Evolutionary conservation across 2,329 filamentous ascomycete species (phyloP), one percentile per base, ranked within the genome.

Genomic region (Elsinoe batatas): DNA sequence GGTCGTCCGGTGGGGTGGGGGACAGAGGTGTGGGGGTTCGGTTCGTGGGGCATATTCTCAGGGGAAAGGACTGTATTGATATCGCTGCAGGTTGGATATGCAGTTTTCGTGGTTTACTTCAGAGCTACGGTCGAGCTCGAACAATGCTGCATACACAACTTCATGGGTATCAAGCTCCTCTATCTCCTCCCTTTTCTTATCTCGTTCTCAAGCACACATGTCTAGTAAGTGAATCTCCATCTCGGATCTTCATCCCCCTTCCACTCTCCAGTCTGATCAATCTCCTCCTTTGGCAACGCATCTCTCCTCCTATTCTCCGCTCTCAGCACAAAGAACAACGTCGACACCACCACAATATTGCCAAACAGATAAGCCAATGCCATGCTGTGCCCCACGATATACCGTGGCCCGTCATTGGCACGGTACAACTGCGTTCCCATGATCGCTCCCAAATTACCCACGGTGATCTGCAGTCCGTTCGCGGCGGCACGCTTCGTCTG

Each of bases 361-460:
- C 73, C 76, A 1, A 78, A 63, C 2, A 87, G 68, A 64, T 88
- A 88, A 0, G 73, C 83, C 42, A 88, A 64, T 0, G 84, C 83
- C 61, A 87, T 79, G 0, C 78, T 77, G 65, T 88, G 84, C 0
- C 85, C 85, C 0, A 87, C 71, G 49, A 83, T 73, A 62, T 80
- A 88, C 32, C 81, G 71, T 1, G 84, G 85, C 0, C 76, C 79
- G 26, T 81, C 80, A 1, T 75, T 71, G 0, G 76, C 72, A 1
- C 84, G 74, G 65, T 88, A 88, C 1, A 88, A 65, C 67, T 88
- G 84, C 1, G 84, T 88, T 0, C 84, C 84, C 20, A 88, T 61
- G 0, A 87, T 81, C 0, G 82, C 83, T 0, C 84, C 84, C 1
- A 84, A 64, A 60, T 87, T 87, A 0, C 84, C 85, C 51, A 88